Evolutionary conservation across 1,284 basidiomycete species (phyloP).

Genomic region (Fomitopsis betulina): DNA sequence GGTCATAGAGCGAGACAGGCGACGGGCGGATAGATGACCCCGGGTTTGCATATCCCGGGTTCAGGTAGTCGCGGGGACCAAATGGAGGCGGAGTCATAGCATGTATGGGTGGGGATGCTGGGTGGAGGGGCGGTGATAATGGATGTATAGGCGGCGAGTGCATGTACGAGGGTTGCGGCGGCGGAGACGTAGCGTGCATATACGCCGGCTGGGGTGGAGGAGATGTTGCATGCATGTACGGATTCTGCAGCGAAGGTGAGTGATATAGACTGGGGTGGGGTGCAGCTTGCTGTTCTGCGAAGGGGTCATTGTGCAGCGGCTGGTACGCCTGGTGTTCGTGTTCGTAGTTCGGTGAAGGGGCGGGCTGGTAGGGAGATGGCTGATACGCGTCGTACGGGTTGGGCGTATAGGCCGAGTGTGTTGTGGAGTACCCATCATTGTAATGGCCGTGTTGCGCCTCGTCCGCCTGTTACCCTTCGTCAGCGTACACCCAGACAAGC

Average conservation of each 20-base stretch:
- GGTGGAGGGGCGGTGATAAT: slow-evolving; percentile 5
- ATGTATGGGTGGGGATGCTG: slow-evolving; percentile 9
- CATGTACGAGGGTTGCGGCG: neutral
- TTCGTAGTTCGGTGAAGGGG: slow-evolving; percentile 29
- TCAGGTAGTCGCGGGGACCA: slow-evolving; percentile 12
- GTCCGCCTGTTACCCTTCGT: slow-evolving; percentile 11
- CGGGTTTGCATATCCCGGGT: slow-evolving; percentile 18
- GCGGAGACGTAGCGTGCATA: neutral
- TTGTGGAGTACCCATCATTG: slow-evolving; percentile 25
- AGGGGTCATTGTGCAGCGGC: slow-evolving; percentile 27
- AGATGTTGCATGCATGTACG: slow-evolving; percentile 15
- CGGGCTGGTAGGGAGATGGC: slow-evolving; percentile 16
- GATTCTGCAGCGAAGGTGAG: slow-evolving; percentile 12
- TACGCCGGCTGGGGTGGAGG: slow-evolving; percentile 10
- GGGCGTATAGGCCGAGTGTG: slow-evolving; percentile 22
- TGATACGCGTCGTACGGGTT: slow-evolving; percentile 23
- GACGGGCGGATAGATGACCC: slow-evolving; percentile 19
- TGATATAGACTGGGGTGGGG: slow-evolving; percentile 18
- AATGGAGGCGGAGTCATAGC: slow-evolving; percentile 11
- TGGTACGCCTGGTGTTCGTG: slow-evolving; percentile 28
- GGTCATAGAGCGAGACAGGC: slow-evolving; percentile 16
- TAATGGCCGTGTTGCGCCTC: slow-evolving; percentile 24
- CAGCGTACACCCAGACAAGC: neutral
- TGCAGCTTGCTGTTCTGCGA: slow-evolving; percentile 17
- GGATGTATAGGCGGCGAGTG: neutral